Percentiles rank a stretch among this genome's conserved stretches.
These are phyloP conservation scores for Tilletia caries DNA, from an alignment of 1,284 basidiomycete species.

Conservation along the genomic window DNA sequence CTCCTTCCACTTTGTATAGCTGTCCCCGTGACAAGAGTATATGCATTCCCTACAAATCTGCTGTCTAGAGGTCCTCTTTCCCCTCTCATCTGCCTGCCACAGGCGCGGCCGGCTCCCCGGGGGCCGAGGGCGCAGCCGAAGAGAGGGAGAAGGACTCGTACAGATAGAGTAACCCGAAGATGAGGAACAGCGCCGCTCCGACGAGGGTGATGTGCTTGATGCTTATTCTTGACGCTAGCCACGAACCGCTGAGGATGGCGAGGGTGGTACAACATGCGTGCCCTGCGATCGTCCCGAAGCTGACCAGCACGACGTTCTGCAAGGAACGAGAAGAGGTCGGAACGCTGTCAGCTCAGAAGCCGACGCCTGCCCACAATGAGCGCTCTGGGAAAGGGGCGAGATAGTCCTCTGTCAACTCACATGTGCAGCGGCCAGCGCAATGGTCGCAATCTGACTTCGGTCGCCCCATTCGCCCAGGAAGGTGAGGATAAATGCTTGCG, in stretches of 20 bases:
- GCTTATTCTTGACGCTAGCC: conserved; percentile 86
- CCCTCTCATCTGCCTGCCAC: too few species aligned
- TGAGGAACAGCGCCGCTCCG: conserved; percentile 74
- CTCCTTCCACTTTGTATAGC: too few species aligned
- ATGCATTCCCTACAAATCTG: too few species aligned
- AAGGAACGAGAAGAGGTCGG: neutral
- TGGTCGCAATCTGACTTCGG: conserved; percentile 93
- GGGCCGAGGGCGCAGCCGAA: neutral
- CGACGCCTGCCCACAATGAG: too few species aligned
- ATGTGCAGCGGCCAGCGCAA: conserved; percentile 91
- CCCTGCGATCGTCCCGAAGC: conserved; percentile 82
- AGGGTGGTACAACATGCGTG: conserved; percentile 83
- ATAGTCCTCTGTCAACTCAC: conserved; percentile 59
- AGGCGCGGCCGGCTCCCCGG: too few species aligned
- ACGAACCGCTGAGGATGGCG: conserved; percentile 85
- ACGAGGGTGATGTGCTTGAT: conserved; percentile 87
- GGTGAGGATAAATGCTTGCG: conserved; percentile 89
- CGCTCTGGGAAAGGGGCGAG: too few species aligned
- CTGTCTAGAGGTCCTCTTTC: too few species aligned
- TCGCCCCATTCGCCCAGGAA: conserved; percentile 99
- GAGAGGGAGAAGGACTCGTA: conserved; percentile 56
- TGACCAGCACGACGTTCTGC: conserved; percentile 74
- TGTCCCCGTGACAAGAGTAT: too few species aligned
- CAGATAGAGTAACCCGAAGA: conserved; percentile 63
- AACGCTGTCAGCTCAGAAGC: too few species aligned